phyloP scores from a whole-genome alignment of 2,329 filamentous ascomycete genomes.

The Ophiostoma angusticollis region DNA sequence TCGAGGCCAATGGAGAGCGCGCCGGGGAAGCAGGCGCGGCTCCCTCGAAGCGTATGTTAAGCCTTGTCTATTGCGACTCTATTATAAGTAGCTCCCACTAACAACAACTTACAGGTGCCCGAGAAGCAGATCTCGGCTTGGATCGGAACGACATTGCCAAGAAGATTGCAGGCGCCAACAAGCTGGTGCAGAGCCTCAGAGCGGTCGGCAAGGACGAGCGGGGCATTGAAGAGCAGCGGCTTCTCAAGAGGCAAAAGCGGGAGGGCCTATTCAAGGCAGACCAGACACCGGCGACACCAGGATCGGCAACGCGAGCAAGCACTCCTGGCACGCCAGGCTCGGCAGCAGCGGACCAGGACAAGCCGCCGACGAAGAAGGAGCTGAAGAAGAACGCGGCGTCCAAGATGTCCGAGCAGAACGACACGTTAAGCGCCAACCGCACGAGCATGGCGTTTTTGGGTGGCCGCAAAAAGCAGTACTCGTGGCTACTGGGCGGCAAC shows the following conservation, averaged over 20 bases:
- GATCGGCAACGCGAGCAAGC: constrained; percentile 33
- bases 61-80: not conserved
- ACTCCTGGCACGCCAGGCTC: constrained; percentile 49
- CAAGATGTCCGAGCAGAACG: constrained; percentile 63
- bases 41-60: constrained; percentile 46
- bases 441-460: constrained; percentile 60
- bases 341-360: constrained; percentile 50
- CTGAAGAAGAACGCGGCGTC: constrained; percentile 62
- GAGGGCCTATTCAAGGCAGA: constrained; percentile 43
- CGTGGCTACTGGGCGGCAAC: constrained; percentile 56
- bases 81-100: not conserved
- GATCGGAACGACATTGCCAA: constrained; percentile 14
- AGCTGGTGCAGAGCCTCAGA: constrained; percentile 37
- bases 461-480: constrained; percentile 56
- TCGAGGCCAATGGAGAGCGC: constrained; percentile 23
- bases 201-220: constrained; percentile 53
- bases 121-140: constrained; percentile 26
- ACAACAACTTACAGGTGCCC: constrained; percentile 24
- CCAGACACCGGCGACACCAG: constrained; percentile 35
- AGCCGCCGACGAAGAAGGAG: constrained; percentile 78
- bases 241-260: constrained; percentile 54
- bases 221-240: constrained; percentile 57
- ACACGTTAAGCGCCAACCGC: constrained; percentile 69
- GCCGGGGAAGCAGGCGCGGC: constrained; percentile 41
- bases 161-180: constrained; percentile 35